Evolutionary conservation across 2,329 filamentous ascomycete species (phyloP), one percentile per base, ranked within the genome.

Genomic region (Pseudogymnoascus sp.): DNA sequence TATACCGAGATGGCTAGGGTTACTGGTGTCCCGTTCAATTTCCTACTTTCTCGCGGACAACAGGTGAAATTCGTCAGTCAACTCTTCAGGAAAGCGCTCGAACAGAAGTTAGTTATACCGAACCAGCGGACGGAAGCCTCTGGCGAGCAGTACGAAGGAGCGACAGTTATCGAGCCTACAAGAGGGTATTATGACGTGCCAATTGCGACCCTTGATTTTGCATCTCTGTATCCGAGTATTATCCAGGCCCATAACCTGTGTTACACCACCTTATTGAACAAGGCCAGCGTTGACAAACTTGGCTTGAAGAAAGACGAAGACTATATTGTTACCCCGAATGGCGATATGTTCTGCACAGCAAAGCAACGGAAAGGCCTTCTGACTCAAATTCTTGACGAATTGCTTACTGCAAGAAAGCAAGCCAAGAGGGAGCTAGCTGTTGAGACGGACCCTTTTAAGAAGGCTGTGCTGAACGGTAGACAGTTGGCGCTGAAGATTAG

Each of bases 1-100:
- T 97, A 97, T 72, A 97, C 95, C 0, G 95, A 99, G 77, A 99
- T 99, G 95, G 93, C 95, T 64, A 95, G 95, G 85, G 95, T 99
- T 77, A 99, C 96, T 26, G 95, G 95, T 70, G 93, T 99, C 4
- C 95, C 95, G 0, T 99, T 99, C 80, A 97, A 96, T 73, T 96
- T 89, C 72, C 82, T 99, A 51, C 83, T 99, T 1, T 86, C 95
- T 23, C 87, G 93, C 72, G 95, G 95, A 51, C 95, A 99, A 75
- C 96, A 99, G 76, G 87, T 99, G 74, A 96, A 96, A 72, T 99
- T 99, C 77, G 85, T 99, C 77, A 97, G 93, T 74, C 95, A 99
- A 73, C 81, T 99, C 14, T 99, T 96, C 81, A 88, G 95, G 64
- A 97, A 97, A 75, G 93, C 95, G 2, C 77, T 95, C 31, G 91